Conservation (phyloP, 2,329 filamentous ascomycete genomes). For the Aspergillus glaucus region DNA sequence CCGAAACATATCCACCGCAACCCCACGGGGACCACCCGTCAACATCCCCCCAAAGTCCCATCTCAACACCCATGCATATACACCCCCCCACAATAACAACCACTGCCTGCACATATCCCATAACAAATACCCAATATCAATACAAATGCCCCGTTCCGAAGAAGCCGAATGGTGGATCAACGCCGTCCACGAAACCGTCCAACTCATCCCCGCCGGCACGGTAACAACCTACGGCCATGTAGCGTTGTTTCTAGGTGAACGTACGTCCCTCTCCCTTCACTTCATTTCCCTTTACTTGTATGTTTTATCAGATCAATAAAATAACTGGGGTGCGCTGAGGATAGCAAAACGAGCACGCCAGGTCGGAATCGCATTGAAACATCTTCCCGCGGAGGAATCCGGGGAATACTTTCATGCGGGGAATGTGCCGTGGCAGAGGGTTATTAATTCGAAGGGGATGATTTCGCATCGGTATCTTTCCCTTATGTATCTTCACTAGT, state of each 20-base stretch:
- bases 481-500: neutral
- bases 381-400: constrained; percentile 57
- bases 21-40: too few species aligned
- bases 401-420: constrained; percentile 58
- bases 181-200: constrained; percentile 74
- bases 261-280: constrained; percentile 62
- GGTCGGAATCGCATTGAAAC: constrained; percentile 84
- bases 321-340: neutral
- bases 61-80: too few species aligned
- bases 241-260: constrained; percentile 54
- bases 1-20: too few species aligned
- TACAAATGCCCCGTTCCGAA: constrained; percentile 39
- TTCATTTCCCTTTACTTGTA: constrained; percentile 34
- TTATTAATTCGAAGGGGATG: constrained; percentile 78
- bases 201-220: constrained; percentile 74
- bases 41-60: too few species aligned
- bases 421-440: constrained; percentile 91
- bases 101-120: too few species aligned
- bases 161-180: constrained; percentile 46
- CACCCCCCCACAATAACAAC: too few species aligned
- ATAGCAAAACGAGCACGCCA: constrained; percentile 69
- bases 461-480: constrained; percentile 72
- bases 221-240: constrained; percentile 82
- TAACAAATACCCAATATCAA: neutral
- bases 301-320: neutral